These are phyloP conservation scores for Cryphonectria parasitica DNA, from an alignment of 2,329 filamentous ascomycete species.

Conservation along the genomic window DNA sequence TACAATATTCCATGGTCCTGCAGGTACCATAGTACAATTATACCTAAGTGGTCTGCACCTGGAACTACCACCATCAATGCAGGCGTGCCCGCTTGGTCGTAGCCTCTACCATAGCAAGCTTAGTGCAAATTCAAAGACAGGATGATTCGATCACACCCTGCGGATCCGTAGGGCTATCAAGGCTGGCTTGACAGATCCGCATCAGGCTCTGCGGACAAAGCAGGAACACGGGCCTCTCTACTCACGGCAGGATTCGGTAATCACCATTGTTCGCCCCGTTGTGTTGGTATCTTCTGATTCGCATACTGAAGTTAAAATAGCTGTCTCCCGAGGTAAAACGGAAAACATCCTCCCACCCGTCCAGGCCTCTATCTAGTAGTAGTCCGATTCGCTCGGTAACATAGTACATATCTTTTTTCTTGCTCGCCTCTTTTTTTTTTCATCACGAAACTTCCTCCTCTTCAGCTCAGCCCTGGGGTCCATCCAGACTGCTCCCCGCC, in stretches of 20 bases:
- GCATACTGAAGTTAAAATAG: background rate
- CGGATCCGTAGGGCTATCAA: conserved; percentile 10
- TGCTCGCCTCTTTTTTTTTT: conserved; percentile 4
- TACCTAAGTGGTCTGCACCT: background rate
- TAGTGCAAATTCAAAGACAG: background rate
- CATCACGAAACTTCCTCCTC: background rate
- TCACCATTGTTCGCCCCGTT: conserved; percentile 3
- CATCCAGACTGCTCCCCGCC: conserved; percentile 8
- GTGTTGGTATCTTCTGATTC: background rate
- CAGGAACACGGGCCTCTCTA: background rate
- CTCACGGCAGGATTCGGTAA: conserved; percentile 18
- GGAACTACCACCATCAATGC: background rate
- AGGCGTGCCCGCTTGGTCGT: background rate
- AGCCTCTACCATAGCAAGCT: background rate
- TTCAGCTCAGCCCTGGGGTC: background rate
- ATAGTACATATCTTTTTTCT: background rate
- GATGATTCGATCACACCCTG: background rate
- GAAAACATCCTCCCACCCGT: conserved; percentile 21
- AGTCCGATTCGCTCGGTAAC: background rate
- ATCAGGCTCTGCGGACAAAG: conserved; percentile 2
- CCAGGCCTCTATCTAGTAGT: background rate
- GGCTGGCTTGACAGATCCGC: background rate
- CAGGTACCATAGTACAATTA: background rate
- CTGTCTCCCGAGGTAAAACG: conserved; percentile 21
- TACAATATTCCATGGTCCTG: background rate